A percentile compares a stretch with the other conserved stretches of the same genome.
These are phyloP conservation scores for Suillus subluteus DNA, from an alignment of 768 basidiomycete species.

Conservation along the genomic window DNA sequence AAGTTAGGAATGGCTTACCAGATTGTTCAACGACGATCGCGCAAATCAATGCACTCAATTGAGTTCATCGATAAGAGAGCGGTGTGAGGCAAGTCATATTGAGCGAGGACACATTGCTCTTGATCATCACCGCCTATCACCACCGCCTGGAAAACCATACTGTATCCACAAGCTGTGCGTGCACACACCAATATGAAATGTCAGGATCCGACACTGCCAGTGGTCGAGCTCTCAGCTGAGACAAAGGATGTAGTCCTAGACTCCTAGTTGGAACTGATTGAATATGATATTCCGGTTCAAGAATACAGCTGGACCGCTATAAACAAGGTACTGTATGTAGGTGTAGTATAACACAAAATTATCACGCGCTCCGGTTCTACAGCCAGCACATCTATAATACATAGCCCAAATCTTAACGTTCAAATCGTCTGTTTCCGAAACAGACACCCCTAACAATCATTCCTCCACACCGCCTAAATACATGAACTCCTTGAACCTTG, in stretches of 20 bases:
- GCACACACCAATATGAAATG: neutral
- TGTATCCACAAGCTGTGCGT: neutral
- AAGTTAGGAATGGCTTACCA: neutral
- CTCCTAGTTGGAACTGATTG: neutral
- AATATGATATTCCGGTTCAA: neutral
- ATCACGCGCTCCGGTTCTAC: neutral
- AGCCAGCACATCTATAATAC: neutral
- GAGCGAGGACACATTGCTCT: neutral
- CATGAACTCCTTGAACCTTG: conserved; percentile 73
- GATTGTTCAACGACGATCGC: neutral
- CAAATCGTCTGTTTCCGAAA: neutral
- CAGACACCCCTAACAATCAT: conserved; percentile 4
- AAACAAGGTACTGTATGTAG: neutral
- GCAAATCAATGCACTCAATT: neutral
- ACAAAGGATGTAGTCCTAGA: neutral
- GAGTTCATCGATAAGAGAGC: conserved; percentile 3
- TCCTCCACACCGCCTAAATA: conserved; percentile 53
- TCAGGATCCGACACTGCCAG: neutral
- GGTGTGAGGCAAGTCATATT: neutral
- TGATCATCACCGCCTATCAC: neutral
- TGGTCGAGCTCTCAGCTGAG: neutral
- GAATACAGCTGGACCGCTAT: neutral
- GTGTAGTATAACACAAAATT: neutral
- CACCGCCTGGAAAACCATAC: neutral
- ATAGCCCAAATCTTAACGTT: neutral